Evolutionary conservation across 306 rosid species (phyloP), one percentile per base, ranked within the genome.

Genomic region (Cucurbita argyrosperma): DNA sequence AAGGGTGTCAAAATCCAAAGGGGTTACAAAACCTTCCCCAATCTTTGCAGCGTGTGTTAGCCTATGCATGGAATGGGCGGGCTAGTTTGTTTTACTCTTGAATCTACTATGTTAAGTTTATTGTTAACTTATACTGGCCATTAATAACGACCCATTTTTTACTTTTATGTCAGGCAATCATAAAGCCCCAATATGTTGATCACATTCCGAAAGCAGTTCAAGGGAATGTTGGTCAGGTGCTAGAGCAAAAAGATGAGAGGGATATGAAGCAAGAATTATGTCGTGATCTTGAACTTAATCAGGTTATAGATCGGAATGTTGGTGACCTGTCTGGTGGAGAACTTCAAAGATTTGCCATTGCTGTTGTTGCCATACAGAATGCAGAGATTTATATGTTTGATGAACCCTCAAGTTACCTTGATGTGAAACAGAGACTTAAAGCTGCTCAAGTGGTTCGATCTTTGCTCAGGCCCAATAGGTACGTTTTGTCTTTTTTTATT

Each of bases 341-440:
- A 80, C 99, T 95, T 83, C 97, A 95, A 85, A 83, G 97, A 74
- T 95, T 95, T 84, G 99, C 99, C 56, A 95, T 95, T 88, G 99
- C 97, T 1, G 96, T 88, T 50, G 96, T 95, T 79, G 96, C 96
- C 75, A 86, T 91, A 77, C 99, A 95, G 83, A 85, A 82, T 80
- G 99, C 99, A 38, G 99, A 91, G 84, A 95, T 95, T 74, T 95
- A 91, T 74, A 95, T 95, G 97, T 95, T 95, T 71, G 99, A 95
- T 23, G 97, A 95, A 76, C 99, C 99, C 46, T 95, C 97, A 52
- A 95, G 97, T 84, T 95, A 91, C 80, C 97, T 95, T 82, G 99
- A 95, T 65, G 99, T 95, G 83, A 95, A 85, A 70, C 99, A 95
- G 79, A 85, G 99, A 81, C 89, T 95, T 76, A 95, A 95, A 86